These are phyloP conservation scores for Penicillium lagena DNA, from an alignment of 495 filamentous ascomycete genomes.

Conservation along the genomic window DNA sequence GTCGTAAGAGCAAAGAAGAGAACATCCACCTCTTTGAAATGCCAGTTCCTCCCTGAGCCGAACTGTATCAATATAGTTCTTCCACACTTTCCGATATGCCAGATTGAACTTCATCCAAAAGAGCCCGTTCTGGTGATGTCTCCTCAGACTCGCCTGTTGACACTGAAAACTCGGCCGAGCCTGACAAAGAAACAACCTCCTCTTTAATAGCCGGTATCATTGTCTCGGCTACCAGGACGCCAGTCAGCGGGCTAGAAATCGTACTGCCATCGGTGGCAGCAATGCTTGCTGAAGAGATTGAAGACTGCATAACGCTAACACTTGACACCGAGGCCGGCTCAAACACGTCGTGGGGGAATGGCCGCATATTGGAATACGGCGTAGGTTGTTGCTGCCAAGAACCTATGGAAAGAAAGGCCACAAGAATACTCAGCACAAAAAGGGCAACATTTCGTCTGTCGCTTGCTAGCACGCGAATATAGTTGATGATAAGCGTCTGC, in stretches of 20 bases:
- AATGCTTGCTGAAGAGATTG: not conserved
- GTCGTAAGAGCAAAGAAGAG: constrained; percentile 9
- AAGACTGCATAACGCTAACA: constrained; percentile 3
- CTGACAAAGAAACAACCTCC: not conserved
- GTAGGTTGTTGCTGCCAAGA: constrained; percentile 7
- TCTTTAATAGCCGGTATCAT: not conserved
- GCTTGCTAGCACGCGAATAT: constrained; percentile 56
- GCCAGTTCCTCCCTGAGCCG: too few species aligned
- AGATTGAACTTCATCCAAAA: not conserved
- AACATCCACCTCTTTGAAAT: too few species aligned
- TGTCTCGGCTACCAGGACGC: not conserved
- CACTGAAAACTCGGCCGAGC: not conserved
- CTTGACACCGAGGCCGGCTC: not conserved
- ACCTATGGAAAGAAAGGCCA: constrained; percentile 46
- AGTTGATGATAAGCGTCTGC: constrained; percentile 58
- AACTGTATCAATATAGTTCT: not conserved
- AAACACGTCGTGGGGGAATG: constrained; percentile 11
- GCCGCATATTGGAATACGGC: constrained; percentile 5
- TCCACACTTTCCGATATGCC: not conserved
- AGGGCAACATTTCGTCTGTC: constrained; percentile 71
- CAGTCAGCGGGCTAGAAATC: not conserved
- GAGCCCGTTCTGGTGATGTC: not conserved
- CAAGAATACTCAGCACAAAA: constrained; percentile 50
- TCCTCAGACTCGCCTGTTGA: not conserved
- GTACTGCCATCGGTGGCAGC: not conserved